Evolutionary conservation across 306 rosid genomes (phyloP), one percentile per base, ranked within the genome.

Genomic region (Quercus berberidifolia): DNA sequence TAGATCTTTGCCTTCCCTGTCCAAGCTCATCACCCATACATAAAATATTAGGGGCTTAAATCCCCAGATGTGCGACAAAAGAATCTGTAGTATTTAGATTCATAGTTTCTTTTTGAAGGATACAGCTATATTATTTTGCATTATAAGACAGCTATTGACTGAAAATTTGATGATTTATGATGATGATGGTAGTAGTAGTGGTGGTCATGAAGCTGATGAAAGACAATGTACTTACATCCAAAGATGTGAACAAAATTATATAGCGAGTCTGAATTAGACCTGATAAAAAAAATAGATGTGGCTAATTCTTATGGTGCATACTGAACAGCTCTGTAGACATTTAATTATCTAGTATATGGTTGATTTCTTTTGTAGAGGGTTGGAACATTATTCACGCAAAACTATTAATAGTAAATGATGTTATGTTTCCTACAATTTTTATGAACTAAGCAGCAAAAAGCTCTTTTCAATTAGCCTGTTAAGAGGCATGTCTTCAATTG

Each of bases 1-100:
- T 31, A 54, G 54, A 19, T 79, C 67, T 35, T 64, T 79, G 77
- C 59, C 67, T 30, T 63, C 59, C 28, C 13, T 1, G 74, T n/a
- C 67, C n/a, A 7, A 67, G 72, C 51, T 35, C 52, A 35, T 67
- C 49, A 33, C 43, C 70, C 31, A 30, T n/a, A 6, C 41, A 31
- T 12, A 15, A 12, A 30, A 28, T 15, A 30, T 41, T 28, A 28
- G 25, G 19, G 52, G 17, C 23, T 35, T 9, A 10, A 35, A 31
- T 67, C 20, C 54, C 20, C 20, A 23, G 72, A 9, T 9, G 5
- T 68, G 26, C 28, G 38, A 68, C 23, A 35, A 68, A 68, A 0
- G 52, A 35, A 35, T n/a, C 3, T 68, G 51, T 30, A 19, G 12
- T 6, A 10, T 35, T 68, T 18, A 65, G 20, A 14, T 26, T 18